Evolutionary conservation across 2,329 filamentous ascomycete genomes (phyloP), one percentile per base, ranked within the genome.

Genomic region (Mollisia scopiformis): DNA sequence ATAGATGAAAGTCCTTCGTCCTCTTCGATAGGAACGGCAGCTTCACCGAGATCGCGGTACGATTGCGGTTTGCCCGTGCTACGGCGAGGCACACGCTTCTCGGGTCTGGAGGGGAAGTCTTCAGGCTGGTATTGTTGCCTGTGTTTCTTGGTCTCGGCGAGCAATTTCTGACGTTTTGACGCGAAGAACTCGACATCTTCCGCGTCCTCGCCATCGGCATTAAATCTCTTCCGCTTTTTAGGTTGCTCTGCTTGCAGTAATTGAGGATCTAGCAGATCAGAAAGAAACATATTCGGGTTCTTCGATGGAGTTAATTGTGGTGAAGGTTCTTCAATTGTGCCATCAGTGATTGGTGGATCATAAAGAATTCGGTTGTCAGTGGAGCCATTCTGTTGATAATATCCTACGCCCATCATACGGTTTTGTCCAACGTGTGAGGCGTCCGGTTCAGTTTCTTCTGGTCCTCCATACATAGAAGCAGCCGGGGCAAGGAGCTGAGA

Each of bases 311-410:
- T 35, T 1, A 46, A 30, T 27, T 56, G 57, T 4, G 62, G 57
- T 6, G 56, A n/a, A 2, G 41, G 25, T 14, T 66, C 59, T 37
- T 63, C 58, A 7, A 43, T 23, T 5, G 62, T 58, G 10, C 43
- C 62, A 56, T 68, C 51, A 11, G 59, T 43, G 49, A 65, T 62
- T 13, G 71, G 71, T 25, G 66, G 59, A 61, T 72, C 68, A 35
- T 70, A 73, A 16, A 72, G 59, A 58, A 74, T 74, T 41, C 61
- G n/a, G n/a, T n/a, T 69, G 47, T 74, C 72, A 31, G 62, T 47
- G 6, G 43, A 27, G 21, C 66, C 66, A 58, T 58, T 65, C 61
- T 69, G 62, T 47, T 71, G 68, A 51, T 71, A 73, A 59, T 70
- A 72, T 14, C 69, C 71, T 35, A 68, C 64, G 28, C 71, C 70